phyloP scores from a whole-genome alignment of 2,329 filamentous ascomycete genomes.

The Orbilia brochopaga region DNA sequence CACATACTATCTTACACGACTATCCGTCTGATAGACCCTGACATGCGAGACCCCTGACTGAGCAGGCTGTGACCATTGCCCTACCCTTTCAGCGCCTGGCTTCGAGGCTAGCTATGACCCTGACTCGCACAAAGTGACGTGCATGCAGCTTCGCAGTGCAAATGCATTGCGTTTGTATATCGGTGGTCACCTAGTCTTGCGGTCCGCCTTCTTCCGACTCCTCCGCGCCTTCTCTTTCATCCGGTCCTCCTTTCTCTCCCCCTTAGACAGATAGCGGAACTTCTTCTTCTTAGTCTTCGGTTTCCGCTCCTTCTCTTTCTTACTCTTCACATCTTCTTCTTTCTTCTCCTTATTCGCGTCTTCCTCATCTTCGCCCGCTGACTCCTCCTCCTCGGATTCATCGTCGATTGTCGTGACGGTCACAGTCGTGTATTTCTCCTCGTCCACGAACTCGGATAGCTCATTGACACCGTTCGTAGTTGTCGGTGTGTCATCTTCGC shows the following conservation, averaged over 20 bases:
- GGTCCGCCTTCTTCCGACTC: constrained; percentile 63
- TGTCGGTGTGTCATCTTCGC: constrained; percentile 52
- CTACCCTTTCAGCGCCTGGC: no score
- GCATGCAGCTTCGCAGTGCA: no score
- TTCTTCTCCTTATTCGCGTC: constrained; percentile 56
- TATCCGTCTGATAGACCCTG: no score
- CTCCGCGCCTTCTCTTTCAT: constrained; percentile 72
- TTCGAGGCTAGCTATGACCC: no score
- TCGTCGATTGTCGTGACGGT: constrained; percentile 88
- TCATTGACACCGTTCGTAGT: constrained; percentile 69
- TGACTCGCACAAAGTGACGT: no score
- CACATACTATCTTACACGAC: no score
- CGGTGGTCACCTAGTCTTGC: constrained; percentile 9
- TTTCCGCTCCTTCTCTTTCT: constrained; percentile 59
- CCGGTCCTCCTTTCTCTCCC: constrained; percentile 71
- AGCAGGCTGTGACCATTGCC: no score
- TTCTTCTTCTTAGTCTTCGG: constrained; percentile 84
- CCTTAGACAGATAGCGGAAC: constrained; percentile 90
- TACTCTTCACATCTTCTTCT: constrained; percentile 54
- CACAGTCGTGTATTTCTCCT: constrained; percentile 93
- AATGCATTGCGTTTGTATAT: no score
- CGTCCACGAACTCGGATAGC: constrained; percentile 93
- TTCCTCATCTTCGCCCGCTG: constrained; percentile 57
- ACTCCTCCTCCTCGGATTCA: constrained; percentile 39
- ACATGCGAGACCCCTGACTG: no score